Conservation (phyloP, 345 rosid genomes). For the Bruguiera gymnorhiza region DNA sequence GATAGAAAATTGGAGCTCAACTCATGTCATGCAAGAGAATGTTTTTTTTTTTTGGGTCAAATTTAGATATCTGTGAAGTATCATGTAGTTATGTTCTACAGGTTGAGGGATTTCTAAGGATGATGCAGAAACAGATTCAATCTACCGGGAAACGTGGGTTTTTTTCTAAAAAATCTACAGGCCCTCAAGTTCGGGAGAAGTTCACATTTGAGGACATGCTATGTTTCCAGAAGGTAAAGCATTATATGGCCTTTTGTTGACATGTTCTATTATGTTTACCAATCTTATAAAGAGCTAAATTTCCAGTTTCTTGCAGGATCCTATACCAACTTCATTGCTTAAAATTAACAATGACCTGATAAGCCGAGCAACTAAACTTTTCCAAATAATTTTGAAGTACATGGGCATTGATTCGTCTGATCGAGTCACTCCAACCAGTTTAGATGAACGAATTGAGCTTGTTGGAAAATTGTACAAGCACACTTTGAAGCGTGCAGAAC, state of each 20-base stretch:
- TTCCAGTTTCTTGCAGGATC: conserved; percentile 54
- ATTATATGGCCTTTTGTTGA: background rate
- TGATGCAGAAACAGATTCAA: conserved; percentile 95
- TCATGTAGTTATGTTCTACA: conserved; percentile 15
- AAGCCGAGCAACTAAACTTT: conserved; percentile 81
- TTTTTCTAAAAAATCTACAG: conserved; percentile 72
- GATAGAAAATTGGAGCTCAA: background rate
- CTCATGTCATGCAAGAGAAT: background rate
- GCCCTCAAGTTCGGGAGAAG: conserved; percentile 70
- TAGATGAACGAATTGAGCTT: conserved; percentile 85
- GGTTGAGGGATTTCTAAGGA: conserved; percentile 86
- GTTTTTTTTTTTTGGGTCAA: too few species aligned
- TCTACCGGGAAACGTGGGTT: conserved; percentile 87
- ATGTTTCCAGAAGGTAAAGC: conserved; percentile 83
- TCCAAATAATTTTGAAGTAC: conserved; percentile 80
- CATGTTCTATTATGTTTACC: background rate
- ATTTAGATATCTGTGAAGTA: conserved; percentile 9
- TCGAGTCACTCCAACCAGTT: conserved; percentile 57
- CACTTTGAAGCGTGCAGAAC: conserved; percentile 84
- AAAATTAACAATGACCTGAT: conserved; percentile 77
- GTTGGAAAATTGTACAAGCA: conserved; percentile 84
- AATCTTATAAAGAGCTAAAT: conserved; percentile 13
- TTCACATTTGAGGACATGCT: conserved; percentile 96
- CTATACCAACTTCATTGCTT: conserved; percentile 89
- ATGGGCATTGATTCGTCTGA: conserved; percentile 93